phyloP scores from a whole-genome alignment of 495 filamentous ascomycete species.

The Chaetomium fimeti region DNA sequence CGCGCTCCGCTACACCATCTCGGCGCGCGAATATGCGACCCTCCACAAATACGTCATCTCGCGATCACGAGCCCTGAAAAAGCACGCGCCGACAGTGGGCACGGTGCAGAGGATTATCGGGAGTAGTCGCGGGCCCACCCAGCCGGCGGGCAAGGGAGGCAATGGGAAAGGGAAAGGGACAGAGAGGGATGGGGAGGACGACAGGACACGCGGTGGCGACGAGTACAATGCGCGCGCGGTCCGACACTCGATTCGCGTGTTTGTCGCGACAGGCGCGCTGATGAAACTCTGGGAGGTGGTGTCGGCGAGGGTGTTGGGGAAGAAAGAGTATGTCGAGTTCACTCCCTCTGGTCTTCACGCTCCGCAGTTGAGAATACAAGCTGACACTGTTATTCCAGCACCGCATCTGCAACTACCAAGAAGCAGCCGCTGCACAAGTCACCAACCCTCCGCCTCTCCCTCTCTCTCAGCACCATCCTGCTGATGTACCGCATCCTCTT shows the following conservation, averaged over 20 bases:
- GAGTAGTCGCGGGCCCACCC: conserved; percentile 25
- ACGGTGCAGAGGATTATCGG: conserved; percentile 51
- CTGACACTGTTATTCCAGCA: neutral
- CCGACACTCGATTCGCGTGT: conserved; percentile 71
- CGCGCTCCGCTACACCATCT: conserved; percentile 78
- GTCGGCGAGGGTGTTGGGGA: conserved; percentile 43
- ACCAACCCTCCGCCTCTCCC: conserved; percentile 70
- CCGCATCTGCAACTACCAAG: conserved; percentile 25
- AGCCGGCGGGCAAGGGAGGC: neutral
- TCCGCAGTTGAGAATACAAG: neutral
- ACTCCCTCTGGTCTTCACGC: neutral
- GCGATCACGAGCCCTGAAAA: conserved; percentile 59
- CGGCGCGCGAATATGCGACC: conserved; percentile 77
- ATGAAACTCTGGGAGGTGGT: conserved; percentile 69
- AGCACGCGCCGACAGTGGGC: conserved; percentile 56
- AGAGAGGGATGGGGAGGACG: conserved; percentile 25
- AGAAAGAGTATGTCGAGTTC: conserved; percentile 43
- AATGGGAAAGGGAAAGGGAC: conserved; percentile 29
- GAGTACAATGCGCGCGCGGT: conserved; percentile 80
- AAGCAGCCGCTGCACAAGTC: conserved; percentile 62
- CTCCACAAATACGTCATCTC: conserved; percentile 76
- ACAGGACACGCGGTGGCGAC: conserved; percentile 40
- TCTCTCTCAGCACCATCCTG: conserved; percentile 79
- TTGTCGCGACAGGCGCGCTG: conserved; percentile 64
- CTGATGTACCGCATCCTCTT: conserved; percentile 85